Conservation (phyloP, 768 basidiomycete species). For the Mycena crocata region DNA sequence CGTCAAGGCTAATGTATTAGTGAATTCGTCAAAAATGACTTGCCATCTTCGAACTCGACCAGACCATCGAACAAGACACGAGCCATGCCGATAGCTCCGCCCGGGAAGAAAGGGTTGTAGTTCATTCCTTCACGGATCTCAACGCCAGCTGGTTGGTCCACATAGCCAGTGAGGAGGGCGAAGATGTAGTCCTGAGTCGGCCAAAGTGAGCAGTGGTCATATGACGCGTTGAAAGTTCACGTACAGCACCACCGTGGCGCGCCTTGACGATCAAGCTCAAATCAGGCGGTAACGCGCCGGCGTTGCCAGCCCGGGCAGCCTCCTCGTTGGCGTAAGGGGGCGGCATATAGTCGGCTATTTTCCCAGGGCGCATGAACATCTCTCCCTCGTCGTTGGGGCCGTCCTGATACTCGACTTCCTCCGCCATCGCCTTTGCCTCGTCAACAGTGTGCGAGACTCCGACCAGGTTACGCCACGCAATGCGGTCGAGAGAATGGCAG, state of each 20-base stretch:
- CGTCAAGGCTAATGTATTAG: neutral
- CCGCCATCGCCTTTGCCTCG: slow-evolving; percentile 91
- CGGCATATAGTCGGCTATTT: slow-evolving; percentile 97
- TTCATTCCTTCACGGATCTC: slow-evolving; percentile 98
- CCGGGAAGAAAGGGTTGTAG: slow-evolving; percentile 99
- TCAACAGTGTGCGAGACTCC: slow-evolving; percentile 97
- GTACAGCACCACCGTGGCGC: slow-evolving; percentile 93
- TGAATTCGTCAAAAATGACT: slow-evolving; percentile 38
- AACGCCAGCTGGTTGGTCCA: slow-evolving; percentile 95
- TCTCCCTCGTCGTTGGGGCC: slow-evolving; percentile 95
- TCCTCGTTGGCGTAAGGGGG: slow-evolving; percentile 97
- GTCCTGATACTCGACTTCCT: slow-evolving; percentile 96
- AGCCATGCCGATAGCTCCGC: slow-evolving; percentile 98
- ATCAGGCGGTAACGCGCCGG: slow-evolving; percentile 96
- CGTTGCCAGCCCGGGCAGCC: slow-evolving; percentile 94
- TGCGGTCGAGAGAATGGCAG: slow-evolving; percentile 98
- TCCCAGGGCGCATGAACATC: slow-evolving; percentile 99
- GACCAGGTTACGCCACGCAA: slow-evolving; percentile 99
- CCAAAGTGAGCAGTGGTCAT: slow-evolving; percentile 4
- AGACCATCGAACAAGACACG: slow-evolving; percentile 95
- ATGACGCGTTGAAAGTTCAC: slow-evolving; percentile 47
- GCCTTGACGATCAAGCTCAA: slow-evolving; percentile 98
- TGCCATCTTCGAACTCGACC: slow-evolving; percentile 96
- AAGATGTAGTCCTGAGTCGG: slow-evolving; percentile 90
- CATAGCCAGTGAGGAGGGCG: slow-evolving; percentile 95